Evolutionary conservation across 306 rosid genomes (phyloP), one percentile per base, ranked within the genome.

Genomic region (Sophora flavescens): DNA sequence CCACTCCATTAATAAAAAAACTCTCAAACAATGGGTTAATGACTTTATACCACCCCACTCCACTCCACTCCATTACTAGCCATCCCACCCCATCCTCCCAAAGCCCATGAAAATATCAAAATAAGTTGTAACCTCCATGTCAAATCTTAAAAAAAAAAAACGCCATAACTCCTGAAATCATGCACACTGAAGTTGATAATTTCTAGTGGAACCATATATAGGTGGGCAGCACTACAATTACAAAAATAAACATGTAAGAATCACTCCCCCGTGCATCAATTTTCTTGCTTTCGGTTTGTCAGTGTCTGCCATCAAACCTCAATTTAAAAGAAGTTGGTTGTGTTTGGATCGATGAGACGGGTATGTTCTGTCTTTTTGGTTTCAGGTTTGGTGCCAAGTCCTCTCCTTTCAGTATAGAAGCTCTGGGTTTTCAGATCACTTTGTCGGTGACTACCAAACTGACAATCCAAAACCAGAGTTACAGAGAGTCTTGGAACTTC

Each of bases 161-260:
- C 61, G 18, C 66, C 63, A 77, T 14, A 67, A 68, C 36, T 57
- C 2, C 28, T 66, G 9, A 15, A 68, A 33, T 17, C 35, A 18
- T 67, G 3, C 30, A 59, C 56, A 48, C 53, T 54, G 57, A 68
- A 69, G 64, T 59, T 35, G 47, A 68, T 69, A 14, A 69, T 48
- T 69, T 47, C n/a, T 35, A 33, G 71, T 69, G 77, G 77, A 78
- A 78, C 76, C 81, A 47, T 39, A 47, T 39, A 39, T 44, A 8
- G 68, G 76, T 68, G 69, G 81, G 76, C n/a, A 78, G 70, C 81
- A 35, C 63, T 78, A 58, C 18, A 62, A 62, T 41, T 41, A 41
- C 47, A 8, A 41, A 41, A 41, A 11, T 8, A 41, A 41, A 41
- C 47, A 8, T 41, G 3, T 41, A 41, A 8, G 47, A 41, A 41